Evolutionary conservation across 2,329 filamentous ascomycete genomes (phyloP).

Genomic region (Aspergillus piperis): DNA sequence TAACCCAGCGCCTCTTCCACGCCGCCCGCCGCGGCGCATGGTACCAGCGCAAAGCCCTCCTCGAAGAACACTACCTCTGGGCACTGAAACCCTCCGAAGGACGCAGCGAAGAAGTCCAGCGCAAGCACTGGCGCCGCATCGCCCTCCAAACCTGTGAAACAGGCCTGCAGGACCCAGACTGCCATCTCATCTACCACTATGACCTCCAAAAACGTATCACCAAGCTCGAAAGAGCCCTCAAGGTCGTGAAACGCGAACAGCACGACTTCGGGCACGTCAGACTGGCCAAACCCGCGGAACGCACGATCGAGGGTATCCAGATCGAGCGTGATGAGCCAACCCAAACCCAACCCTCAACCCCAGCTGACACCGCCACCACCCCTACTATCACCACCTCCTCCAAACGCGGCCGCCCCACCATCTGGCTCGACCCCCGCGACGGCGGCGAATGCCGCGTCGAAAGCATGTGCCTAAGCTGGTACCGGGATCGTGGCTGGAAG

Average conservation of each 20-base stretch:
- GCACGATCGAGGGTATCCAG: conserved; percentile 74
- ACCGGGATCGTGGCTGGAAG: conserved; percentile 83
- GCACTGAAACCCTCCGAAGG: conserved; percentile 54
- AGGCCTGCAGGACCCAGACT: conserved; percentile 82
- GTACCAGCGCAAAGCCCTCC: conserved; percentile 91
- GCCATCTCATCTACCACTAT: conserved; percentile 90
- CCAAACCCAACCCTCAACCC: neutral
- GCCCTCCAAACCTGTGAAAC: conserved; percentile 80
- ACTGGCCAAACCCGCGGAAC: conserved; percentile 72
- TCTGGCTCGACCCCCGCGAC: conserved; percentile 81
- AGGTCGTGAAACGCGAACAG: conserved; percentile 79
- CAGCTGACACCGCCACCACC: no score
- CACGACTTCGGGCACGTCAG: conserved; percentile 90
- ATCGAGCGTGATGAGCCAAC: conserved; percentile 62
- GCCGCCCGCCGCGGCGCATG: conserved; percentile 80
- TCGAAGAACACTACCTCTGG: conserved; percentile 96
- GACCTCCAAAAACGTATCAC: conserved; percentile 91
- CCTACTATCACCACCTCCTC: neutral
- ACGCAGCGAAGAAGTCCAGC: conserved; percentile 61
- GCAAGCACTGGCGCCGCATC: conserved; percentile 77
- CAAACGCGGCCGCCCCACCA: conserved; percentile 58
- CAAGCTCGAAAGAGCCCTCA: conserved; percentile 84
- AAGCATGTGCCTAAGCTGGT: conserved; percentile 87
- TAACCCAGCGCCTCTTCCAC: conserved; percentile 82
- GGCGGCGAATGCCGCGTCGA: conserved; percentile 81